Evolutionary conservation across 108 stramenopile species (phyloP), one percentile per base, ranked within the genome.

Genomic region (Cyclotella kingstonii): DNA sequence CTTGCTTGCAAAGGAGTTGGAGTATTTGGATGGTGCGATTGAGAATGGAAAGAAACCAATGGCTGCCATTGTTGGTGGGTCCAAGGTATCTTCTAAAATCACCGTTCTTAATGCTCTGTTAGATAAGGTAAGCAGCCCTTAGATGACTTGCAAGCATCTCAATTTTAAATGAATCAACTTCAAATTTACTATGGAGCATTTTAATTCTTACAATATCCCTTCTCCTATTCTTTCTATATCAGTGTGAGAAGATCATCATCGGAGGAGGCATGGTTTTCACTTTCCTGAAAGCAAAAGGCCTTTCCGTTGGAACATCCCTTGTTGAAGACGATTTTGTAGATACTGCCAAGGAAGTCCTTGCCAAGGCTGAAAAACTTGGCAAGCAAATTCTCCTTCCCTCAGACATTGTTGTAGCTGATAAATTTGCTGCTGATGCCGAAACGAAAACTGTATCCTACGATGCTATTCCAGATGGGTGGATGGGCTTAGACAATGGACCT

Each of bases 241-340:
- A 56, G 90, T 96, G 95, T 77, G 98, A 99, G 81, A 91, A 82
- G 75, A 82, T 98, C 76, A 80, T 99, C 85, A 96, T 99, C 66
- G 97, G 99, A 67, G 98, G 99, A 61, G 98, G 97, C 62, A 98
- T 98, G 98, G 97, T 97, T 60, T 98, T 98, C 96, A 98, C 99
- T 77, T 99, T 99, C 97, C 87, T 97, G 56, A 96, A 97, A 87
- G 97, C 97, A 66, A 84, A 90, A 89, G 97, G 98, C 33, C 74
- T 89, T 53, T 59, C 66, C 52, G 95, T 97, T 49, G 96, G 98
- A 61, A 82, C 88, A 55, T 91, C 89, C 45, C 84, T 97, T 55
- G 94, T 98, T 50, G 99, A 99, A 77, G 97, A 98, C 65, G 91
- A 97, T 78, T 94, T 82, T 63, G 81, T 97, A 63, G 95, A 96